A percentile compares a stretch with the other conserved stretches of the same genome.
These are phyloP conservation scores for Cerrena zonata DNA, from an alignment of 1,284 basidiomycete genomes.

Conservation along the genomic window DNA sequence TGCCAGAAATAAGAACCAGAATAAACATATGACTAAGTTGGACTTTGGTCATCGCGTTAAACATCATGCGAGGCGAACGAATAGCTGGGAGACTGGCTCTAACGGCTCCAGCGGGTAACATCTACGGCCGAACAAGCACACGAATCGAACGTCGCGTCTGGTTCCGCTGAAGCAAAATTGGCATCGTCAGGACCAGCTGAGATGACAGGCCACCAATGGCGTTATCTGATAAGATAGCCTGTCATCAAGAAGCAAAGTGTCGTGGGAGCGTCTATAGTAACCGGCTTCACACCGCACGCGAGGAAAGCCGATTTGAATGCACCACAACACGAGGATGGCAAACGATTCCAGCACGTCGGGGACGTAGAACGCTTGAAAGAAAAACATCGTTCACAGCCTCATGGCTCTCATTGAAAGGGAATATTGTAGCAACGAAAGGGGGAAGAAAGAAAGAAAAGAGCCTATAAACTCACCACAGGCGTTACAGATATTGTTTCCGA, in stretches of 20 bases:
- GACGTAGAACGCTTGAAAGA: not conserved
- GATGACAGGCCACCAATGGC: not conserved
- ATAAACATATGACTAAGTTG: too few relatives aligned
- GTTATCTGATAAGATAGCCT: conserved; percentile 18
- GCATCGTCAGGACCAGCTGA: too few relatives aligned
- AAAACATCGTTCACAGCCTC: not conserved
- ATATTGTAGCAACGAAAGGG: conserved; percentile 2
- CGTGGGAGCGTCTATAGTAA: not conserved
- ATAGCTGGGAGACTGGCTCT: too few relatives aligned
- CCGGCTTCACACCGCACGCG: conserved; percentile 4
- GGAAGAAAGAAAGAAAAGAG: conserved; percentile 7
- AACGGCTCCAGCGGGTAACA: too few relatives aligned
- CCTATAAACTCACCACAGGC: conserved; percentile 83
- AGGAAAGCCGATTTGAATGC: not conserved
- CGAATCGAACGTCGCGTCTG: too few relatives aligned
- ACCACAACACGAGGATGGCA: not conserved
- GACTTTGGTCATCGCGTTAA: too few relatives aligned
- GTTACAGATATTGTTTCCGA: conserved; percentile 89
- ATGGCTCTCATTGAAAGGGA: not conserved
- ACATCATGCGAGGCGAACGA: too few relatives aligned
- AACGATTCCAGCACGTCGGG: not conserved
- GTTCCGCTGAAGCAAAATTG: too few relatives aligned
- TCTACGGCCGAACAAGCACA: too few relatives aligned
- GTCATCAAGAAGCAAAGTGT: not conserved
- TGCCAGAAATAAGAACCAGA: too few relatives aligned